These are phyloP conservation scores for Vanrija pseudolonga DNA, from an alignment of 1,284 basidiomycete species.

Conservation along the genomic window DNA sequence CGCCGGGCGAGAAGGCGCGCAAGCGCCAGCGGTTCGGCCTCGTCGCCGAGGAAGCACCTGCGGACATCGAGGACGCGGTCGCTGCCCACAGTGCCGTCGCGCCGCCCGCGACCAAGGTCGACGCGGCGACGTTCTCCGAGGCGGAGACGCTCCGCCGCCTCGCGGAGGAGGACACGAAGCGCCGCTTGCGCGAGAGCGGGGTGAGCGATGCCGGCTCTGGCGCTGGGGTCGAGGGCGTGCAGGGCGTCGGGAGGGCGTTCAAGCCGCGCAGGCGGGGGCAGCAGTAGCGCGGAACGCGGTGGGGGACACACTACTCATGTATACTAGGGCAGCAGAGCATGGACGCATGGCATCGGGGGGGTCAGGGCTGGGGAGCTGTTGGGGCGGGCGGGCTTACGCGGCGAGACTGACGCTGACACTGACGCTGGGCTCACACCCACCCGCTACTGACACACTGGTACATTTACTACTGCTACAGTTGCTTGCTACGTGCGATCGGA, in stretches of 20 bases:
- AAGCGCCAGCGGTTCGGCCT: neutral
- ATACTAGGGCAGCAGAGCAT: too few species aligned
- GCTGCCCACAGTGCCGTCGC: slow-evolving; percentile 14
- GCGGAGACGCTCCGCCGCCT: slow-evolving; percentile 34
- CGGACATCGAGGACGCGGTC: neutral
- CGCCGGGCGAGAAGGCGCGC: neutral
- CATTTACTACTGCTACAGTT: too few species aligned
- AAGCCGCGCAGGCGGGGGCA: slow-evolving; percentile 2
- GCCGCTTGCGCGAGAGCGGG: slow-evolving; percentile 33
- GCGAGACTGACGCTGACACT: too few species aligned
- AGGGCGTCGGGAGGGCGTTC: slow-evolving; percentile 5
- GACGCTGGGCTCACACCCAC: neutral
- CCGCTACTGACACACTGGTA: too few species aligned
- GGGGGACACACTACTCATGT: too few species aligned
- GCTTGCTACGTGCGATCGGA: too few species aligned
- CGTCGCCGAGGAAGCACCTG: neutral
- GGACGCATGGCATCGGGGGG: too few species aligned
- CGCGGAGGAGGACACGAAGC: slow-evolving; percentile 40
- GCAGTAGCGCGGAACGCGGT: too few species aligned
- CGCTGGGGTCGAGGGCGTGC: slow-evolving; percentile 1
- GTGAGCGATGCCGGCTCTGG: slow-evolving; percentile 5
- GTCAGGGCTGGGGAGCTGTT: neutral
- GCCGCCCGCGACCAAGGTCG: slow-evolving; percentile 28
- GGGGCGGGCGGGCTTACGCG: neutral
- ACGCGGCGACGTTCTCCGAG: slow-evolving; percentile 21